Evolutionary conservation across 495 filamentous ascomycete species (phyloP).

Genomic region (Podospora australis): DNA sequence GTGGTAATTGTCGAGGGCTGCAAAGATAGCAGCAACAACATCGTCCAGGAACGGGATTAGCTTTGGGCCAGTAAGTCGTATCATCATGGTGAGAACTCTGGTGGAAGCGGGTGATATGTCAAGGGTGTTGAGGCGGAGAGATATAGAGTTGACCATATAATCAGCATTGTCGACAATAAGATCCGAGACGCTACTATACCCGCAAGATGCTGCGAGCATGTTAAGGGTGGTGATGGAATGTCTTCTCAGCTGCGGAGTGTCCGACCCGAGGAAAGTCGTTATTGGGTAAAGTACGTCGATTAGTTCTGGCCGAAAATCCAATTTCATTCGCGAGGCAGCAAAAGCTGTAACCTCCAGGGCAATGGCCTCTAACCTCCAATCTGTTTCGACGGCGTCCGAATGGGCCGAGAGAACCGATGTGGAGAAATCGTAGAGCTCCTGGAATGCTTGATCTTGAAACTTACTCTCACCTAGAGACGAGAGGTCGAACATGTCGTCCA

Average conservation of each 20-base stretch:
- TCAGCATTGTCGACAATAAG: conserved; percentile 90
- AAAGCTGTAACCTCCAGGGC: conserved; percentile 70
- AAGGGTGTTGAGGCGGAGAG: conserved; percentile 80
- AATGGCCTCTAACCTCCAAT: conserved; percentile 67
- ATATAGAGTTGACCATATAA: conserved; percentile 91
- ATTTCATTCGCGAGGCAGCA: conserved; percentile 57
- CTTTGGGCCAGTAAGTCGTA: conserved; percentile 72
- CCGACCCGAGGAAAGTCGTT: conserved; percentile 75
- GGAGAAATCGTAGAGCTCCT: conserved; percentile 76
- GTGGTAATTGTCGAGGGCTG: conserved; percentile 84
- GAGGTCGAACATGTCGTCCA: conserved; percentile 63
- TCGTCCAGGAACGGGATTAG: conserved; percentile 90
- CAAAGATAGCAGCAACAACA: conserved; percentile 80
- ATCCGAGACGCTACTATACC: conserved; percentile 65
- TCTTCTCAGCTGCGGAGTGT: conserved; percentile 56
- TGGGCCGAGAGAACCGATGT: conserved; percentile 53
- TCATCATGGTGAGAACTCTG: conserved; percentile 90
- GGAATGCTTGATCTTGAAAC: conserved; percentile 51
- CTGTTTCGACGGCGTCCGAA: conserved; percentile 42
- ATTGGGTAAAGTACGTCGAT: conserved; percentile 90
- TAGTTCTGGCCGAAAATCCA: conserved; percentile 74
- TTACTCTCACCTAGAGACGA: conserved; percentile 33
- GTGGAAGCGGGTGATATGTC: conserved; percentile 88
- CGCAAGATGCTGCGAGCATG: conserved; percentile 65
- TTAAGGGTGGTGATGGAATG: conserved; percentile 85